Conservation (phyloP, 768 basidiomycete genomes). For the Tremella yokohamensis region DNA sequence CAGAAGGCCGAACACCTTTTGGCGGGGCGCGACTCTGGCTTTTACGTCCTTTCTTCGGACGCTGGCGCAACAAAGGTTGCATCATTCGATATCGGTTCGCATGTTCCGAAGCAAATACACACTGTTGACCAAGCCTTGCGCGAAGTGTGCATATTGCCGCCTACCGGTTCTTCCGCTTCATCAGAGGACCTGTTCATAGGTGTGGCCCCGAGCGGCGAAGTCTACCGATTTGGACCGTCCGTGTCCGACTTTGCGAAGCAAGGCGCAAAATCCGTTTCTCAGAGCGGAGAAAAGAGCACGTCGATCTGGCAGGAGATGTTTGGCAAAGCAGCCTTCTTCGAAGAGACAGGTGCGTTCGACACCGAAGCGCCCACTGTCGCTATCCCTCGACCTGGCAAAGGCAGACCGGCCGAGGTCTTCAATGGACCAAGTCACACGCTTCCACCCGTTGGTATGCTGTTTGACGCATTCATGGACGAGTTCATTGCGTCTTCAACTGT, state of each 20-base stretch:
- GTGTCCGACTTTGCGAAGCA: slow-evolving; percentile 44
- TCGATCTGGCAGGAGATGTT: slow-evolving; percentile 90
- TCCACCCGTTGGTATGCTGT: slow-evolving; percentile 69
- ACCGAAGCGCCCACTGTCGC: slow-evolving; percentile 48
- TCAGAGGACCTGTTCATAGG: slow-evolving; percentile 20
- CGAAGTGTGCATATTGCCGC: neutral
- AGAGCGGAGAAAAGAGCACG: slow-evolving; percentile 51
- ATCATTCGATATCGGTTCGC: neutral
- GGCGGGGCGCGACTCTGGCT: neutral
- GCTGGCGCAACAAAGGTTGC: neutral
- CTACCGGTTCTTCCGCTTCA: neutral
- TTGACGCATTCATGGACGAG: slow-evolving; percentile 61
- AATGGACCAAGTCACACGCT: slow-evolving; percentile 70
- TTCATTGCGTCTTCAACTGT: slow-evolving; percentile 47
- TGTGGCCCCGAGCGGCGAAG: slow-evolving; percentile 35
- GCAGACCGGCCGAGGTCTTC: slow-evolving; percentile 57
- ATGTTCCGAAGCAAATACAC: neutral
- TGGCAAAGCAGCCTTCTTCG: slow-evolving; percentile 66
- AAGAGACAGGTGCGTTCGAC: slow-evolving; percentile 14
- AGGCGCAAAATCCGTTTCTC: slow-evolving; percentile 55
- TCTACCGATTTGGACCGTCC: slow-evolving; percentile 48
- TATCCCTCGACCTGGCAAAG: slow-evolving; percentile 33
- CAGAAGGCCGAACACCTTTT: neutral
- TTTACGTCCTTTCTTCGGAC: neutral
- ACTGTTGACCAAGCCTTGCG: slow-evolving; percentile 6